Percentiles rank a stretch among this genome's conserved stretches.
Evolutionary conservation across 2,329 filamentous ascomycete species (phyloP).

Genomic region (Penicillium sp.): DNA sequence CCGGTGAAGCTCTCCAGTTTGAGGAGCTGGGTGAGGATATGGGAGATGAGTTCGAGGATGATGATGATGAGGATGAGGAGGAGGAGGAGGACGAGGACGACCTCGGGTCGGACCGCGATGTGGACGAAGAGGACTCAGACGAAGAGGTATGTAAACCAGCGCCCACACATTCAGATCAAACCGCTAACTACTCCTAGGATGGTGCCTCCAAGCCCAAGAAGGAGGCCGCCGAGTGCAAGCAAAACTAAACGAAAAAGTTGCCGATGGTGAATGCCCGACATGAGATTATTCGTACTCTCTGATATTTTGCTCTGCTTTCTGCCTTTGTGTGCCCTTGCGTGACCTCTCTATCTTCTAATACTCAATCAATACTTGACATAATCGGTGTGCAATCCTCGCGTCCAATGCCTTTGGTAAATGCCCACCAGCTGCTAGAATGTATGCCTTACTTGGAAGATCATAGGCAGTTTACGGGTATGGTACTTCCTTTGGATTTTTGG

Average conservation of each 20-base stretch:
- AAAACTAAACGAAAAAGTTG: constrained; percentile 64
- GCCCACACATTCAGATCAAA: constrained; percentile 2
- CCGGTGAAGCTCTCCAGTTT: constrained; percentile 92
- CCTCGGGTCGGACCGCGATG: constrained; percentile 60
- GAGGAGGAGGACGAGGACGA: constrained; percentile 78
- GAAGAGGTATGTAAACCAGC: constrained; percentile 45
- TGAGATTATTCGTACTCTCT: constrained; percentile 36
- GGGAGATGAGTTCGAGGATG: constrained; percentile 80
- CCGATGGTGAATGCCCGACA: constrained; percentile 28
- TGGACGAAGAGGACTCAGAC: constrained; percentile 64
- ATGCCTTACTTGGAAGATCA: background rate
- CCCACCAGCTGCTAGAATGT: background rate
- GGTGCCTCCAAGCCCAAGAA: constrained; percentile 88
- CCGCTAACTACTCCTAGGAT: constrained; percentile 58
- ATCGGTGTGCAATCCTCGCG: constrained; percentile 21
- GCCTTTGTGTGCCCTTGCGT: constrained; percentile 13
- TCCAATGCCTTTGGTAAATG: constrained; percentile 1
- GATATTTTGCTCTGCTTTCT: constrained; percentile 29
- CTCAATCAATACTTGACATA: constrained; percentile 28
- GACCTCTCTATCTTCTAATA: constrained; percentile 25
- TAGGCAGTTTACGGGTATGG: background rate
- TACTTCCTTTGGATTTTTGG: background rate
- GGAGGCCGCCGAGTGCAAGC: constrained; percentile 93
- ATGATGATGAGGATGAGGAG: constrained; percentile 91
- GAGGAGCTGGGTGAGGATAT: constrained; percentile 89